These are phyloP conservation scores for Boletus sp. DNA, from an alignment of 768 basidiomycete genomes.

Conservation along the genomic window DNA sequence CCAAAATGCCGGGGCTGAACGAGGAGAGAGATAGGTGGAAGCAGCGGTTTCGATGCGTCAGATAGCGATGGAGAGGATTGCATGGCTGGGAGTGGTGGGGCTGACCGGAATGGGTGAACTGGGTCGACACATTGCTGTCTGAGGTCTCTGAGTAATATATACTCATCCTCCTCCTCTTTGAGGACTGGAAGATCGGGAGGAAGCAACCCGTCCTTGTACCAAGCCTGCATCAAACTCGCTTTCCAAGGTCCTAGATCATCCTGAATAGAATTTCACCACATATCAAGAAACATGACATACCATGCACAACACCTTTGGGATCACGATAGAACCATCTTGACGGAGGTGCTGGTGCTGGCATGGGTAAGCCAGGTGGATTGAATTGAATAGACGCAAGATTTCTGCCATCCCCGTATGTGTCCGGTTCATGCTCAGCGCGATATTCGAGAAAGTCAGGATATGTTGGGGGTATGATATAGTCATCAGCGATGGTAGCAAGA, in stretches of 20 bases:
- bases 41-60: constrained; percentile 52
- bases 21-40: constrained; percentile 73
- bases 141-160: constrained; percentile 68
- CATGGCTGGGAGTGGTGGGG: constrained; percentile 43
- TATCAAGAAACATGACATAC: constrained; percentile 39
- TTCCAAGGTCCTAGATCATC: constrained; percentile 73
- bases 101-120: constrained; percentile 66
- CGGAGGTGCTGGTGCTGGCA: constrained; percentile 64
- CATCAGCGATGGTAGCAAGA: constrained; percentile 84
- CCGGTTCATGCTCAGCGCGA: constrained; percentile 60
- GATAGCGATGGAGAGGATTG: constrained; percentile 21
- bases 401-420: constrained; percentile 41
- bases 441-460: constrained; percentile 79
- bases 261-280: constrained; percentile 8
- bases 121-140: constrained; percentile 79
- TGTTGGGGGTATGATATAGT: constrained; percentile 89
- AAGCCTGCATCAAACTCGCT: constrained; percentile 82
- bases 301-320: constrained; percentile 77
- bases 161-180: constrained; percentile 70
- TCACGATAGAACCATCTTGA: constrained; percentile 83
- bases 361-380: constrained; percentile 76
- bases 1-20: constrained; percentile 81
- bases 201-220: constrained; percentile 82
- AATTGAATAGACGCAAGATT: constrained; percentile 66
- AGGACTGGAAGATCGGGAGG: constrained; percentile 82